Base-by-base conservation (phyloP, 2,329 filamentous ascomycete genomes). In the Epichloe sibirici region DNA sequence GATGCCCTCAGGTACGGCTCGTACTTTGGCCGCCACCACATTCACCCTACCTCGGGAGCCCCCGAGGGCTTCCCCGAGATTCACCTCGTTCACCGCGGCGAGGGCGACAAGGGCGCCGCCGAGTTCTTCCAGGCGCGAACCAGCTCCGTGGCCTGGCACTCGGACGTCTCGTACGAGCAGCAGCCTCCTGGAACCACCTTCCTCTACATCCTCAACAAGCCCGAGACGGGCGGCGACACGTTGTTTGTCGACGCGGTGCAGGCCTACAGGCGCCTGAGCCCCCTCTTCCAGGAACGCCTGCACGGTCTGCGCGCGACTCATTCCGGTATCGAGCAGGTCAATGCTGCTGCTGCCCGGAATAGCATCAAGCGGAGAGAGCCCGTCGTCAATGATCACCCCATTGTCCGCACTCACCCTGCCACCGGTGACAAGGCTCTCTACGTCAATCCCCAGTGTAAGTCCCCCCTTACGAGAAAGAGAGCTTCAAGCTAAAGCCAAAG, bases 131-230 rank as follows among this genome's bases (percentile, higher is more conserved):
- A 66, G 53, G 79, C 80, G 46, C 78, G 86, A 23, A 90, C 86
- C 3, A 91, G 84, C 68, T 87, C 84, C 1, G 82, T 94, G 1
- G 88, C 88, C 7, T 95, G 89, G 89, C 90, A 95, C 70, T 87
- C 83, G 0, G 90, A 95, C 59, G 84, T 95, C 1, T 87, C 86
- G 0, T 95, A 94, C 64, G 90, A 95, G 71, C 73, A 79, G 58
- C 90, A 96, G 69, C 89, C 90, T 1, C 89, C 90, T 0, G 88
- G 89, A 34, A 95, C 89, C 0, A 95, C 90, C 0, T 94, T 95
- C 69, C 69, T 95, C 38, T 95, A 94, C 64, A 76, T 90, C 48
- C 77, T 96, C n/a, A 89, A 95, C 63, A 83, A 80, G 45, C 90
- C 90, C 1, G 74, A 79, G 40, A 83, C 81, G 0, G 90, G 90